Conservation (phyloP, 2,329 filamentous ascomycete species). For the Phaeomoniella chlamydospora region DNA sequence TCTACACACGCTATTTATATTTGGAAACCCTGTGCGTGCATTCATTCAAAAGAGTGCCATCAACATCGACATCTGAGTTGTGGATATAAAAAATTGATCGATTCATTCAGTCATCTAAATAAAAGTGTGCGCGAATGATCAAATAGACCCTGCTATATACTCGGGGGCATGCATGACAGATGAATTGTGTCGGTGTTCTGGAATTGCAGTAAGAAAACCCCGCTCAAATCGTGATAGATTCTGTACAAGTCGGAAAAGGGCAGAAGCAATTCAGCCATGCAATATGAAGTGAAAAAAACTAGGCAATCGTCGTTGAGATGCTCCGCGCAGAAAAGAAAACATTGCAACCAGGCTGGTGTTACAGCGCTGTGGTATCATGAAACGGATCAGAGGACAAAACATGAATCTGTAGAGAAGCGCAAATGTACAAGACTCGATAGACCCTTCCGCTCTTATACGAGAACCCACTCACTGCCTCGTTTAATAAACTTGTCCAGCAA, state of each 20-base stretch:
- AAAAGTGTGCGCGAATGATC: neutral
- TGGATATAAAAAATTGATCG: too few species aligned
- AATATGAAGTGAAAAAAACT: neutral
- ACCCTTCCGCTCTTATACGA: constrained; percentile 26
- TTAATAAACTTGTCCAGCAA: constrained; percentile 96
- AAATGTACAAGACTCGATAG: neutral
- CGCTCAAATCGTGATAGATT: neutral
- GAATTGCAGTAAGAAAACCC: too few species aligned
- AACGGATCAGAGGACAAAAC: neutral
- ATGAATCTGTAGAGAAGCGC: neutral
- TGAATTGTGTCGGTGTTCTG: neutral
- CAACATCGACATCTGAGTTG: too few species aligned
- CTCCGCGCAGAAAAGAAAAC: neutral
- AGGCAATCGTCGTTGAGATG: too few species aligned
- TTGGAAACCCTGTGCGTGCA: too few species aligned
- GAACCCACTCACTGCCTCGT: constrained; percentile 87
- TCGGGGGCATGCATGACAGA: neutral
- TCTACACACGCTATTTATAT: too few species aligned
- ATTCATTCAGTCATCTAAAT: neutral
- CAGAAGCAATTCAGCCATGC: neutral
- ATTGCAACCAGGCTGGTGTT: neutral
- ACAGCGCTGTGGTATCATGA: neutral
- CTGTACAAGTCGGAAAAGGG: neutral
- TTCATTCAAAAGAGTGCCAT: too few species aligned
- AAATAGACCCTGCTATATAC: neutral